Base-by-base conservation (phyloP, 352 stramenopile species). In the Halophytophthora polymorphica region DNA sequence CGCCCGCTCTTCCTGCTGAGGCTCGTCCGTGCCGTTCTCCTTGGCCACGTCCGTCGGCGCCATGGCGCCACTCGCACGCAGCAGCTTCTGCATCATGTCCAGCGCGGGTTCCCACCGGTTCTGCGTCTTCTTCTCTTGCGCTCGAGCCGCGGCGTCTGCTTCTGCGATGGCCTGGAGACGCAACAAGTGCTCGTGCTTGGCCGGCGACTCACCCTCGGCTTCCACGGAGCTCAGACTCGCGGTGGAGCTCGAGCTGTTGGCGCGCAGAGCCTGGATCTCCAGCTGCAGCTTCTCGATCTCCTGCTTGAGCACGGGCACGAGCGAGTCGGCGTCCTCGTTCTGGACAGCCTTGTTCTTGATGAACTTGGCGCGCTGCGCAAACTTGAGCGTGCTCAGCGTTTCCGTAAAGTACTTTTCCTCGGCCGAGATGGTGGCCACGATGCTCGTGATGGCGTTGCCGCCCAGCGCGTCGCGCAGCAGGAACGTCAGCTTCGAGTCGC, bases 321-420 rank as follows among this genome's bases (percentile, higher is more conserved):
- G 69, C 5, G 78, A 76, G 44, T 93, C 80, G 0, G 79, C 73
- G 50, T 95, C 84, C 41, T 95, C 76, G 46, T 93, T 93, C 58
- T 91, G 77, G n/a, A 91, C 69, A 8, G 82, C 82, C 23, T 90
- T 89, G 64, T 91, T 95, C 57, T 95, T 92, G 58, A 95, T 94
- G 48, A 81, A 93, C 57, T 93, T 96, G 15, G 85, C 87, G 11
- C 87, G 81, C 33, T 94, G 80, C 11, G 84, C 86, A 60, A 95
- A 96, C 50, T 92, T 90, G 13, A 96, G 58, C 12, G 87, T 95
- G 15, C 83, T 93, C 3, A 96, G 23, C 25, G 87, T 95, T 60
- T 96, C 87, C 1, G 67, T 78, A 38, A 92, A 90, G 47, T 86
- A 96, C 35, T 89, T 88, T 13, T 92, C 84, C 38, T 92, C 75